Percentiles rank a stretch among this genome's conserved stretches.
These are phyloP conservation scores for Colletotrichum sp. DNA, from an alignment of 2,329 filamentous ascomycete species.

Conservation along the genomic window DNA sequence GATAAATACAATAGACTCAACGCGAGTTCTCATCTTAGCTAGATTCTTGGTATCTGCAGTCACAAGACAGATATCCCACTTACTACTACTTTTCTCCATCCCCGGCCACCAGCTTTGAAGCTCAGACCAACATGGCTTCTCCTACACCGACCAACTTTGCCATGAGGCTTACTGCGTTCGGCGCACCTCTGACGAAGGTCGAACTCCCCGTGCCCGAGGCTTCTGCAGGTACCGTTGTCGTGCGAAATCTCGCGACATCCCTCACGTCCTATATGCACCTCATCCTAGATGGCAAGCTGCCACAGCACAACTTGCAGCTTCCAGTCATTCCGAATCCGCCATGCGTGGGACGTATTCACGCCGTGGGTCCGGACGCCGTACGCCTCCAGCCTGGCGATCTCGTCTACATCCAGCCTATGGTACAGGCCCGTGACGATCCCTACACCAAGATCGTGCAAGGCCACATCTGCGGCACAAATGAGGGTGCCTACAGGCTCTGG, in stretches of 20 bases:
- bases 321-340: slow-evolving; percentile 36
- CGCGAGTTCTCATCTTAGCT: neutral
- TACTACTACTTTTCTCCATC: neutral
- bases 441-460: slow-evolving; percentile 30
- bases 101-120: neutral
- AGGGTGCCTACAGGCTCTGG: slow-evolving; percentile 26
- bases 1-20: neutral
- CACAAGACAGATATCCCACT: neutral
- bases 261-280: neutral
- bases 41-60: neutral
- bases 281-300: neutral
- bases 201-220: neutral
- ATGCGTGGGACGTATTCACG: slow-evolving; percentile 39
- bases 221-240: neutral
- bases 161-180: neutral
- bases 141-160: neutral
- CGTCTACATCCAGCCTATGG: slow-evolving; percentile 34
- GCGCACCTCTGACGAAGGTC: neutral
- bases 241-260: neutral
- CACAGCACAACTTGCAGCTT: neutral
- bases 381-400: slow-evolving; percentile 36
- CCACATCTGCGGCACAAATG: slow-evolving; percentile 27
- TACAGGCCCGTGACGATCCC: slow-evolving; percentile 34
- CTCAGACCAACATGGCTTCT: neutral
- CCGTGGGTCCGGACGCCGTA: slow-evolving; percentile 35